A percentile compares a stretch with the other conserved stretches of the same genome.
Evolutionary conservation across 225 moss, liverwort and hornwort species (phyloP).

Genomic region (Pleurozium schreberi): DNA sequence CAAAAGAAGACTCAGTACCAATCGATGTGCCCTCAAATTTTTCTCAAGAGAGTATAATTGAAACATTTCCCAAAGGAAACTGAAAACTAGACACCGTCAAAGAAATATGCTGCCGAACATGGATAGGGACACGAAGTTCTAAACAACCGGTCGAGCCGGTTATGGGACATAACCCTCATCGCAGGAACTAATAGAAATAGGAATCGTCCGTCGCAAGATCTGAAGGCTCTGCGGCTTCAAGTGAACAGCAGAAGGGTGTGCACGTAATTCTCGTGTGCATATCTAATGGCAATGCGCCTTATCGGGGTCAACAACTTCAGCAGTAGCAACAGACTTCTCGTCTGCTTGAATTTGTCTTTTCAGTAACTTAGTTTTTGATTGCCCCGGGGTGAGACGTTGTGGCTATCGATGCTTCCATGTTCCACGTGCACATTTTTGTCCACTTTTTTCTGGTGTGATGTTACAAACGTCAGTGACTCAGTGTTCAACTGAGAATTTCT

Average conservation of each 20-base stretch:
- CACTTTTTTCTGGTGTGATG: background rate
- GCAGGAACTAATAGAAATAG: background rate
- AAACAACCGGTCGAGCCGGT: background rate
- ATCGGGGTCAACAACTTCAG: background rate
- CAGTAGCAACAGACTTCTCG: background rate
- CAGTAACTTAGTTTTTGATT: background rate
- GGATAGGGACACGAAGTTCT: no score
- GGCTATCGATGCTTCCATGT: background rate
- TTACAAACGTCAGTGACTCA: background rate
- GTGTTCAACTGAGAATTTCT: background rate
- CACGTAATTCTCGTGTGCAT: background rate
- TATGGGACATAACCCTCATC: background rate
- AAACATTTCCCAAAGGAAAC: background rate
- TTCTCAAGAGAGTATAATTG: background rate
- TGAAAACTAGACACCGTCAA: background rate
- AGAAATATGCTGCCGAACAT: background rate
- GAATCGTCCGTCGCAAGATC: background rate
- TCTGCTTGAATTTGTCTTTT: background rate
- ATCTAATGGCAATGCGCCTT: background rate
- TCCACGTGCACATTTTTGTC: background rate
- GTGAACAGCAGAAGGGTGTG: background rate
- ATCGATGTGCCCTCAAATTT: background rate
- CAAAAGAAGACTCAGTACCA: background rate
- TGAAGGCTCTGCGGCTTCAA: background rate
- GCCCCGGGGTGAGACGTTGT: background rate